Evolutionary conservation across 1,284 basidiomycete genomes (phyloP), one percentile per base, ranked within the genome.

Genomic region (Stereum hirsutum): DNA sequence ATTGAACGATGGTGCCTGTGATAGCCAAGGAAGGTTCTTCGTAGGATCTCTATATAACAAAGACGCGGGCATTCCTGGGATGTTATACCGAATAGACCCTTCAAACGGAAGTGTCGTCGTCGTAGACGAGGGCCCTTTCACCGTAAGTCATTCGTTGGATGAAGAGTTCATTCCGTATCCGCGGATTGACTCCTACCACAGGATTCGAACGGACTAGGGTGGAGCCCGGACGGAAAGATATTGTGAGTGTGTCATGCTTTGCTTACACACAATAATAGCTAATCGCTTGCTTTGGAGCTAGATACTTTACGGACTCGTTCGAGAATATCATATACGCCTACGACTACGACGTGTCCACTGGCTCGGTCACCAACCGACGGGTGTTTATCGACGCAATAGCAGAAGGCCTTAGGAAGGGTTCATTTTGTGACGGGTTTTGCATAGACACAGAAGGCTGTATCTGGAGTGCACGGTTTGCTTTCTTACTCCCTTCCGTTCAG

Each of bases 1-100:
- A 36, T 82, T 84, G 62, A 84, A 84, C 56, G 80, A 83, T 53
- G 81, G 81, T 30, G 79, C 69, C 4, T 83, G 80, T 54, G 80
- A 83, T 52, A 68, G 62, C 48, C 60, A 66, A 50, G 81, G 81
- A 5, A 69, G 78, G 33, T 83, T 78, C 56, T 73, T 82, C 52
- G 75, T 77, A 32, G 81, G 80, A 25, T 78, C 78, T 1, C 55
- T 83, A 37, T 70, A 64, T 51, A 74, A 72, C 34, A 61, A 65
- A 50, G 64, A 71, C 39, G 66, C 63, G 31, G 59, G 58, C 19
- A 65, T 82, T 33, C 67, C 74, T 1, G 79, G 81, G 6, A 65
- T 72, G 50, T 60, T 83, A 35, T 81, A 75, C 59, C 65, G 67
- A 55, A 80, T 73, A 52, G 78, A 81, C 54, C 74, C 80, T 33